Evolutionary conservation across 164 flowering plant species (phyloP), one percentile per base, ranked within the genome.

Genomic region (Euptelea pleiosperma): DNA sequence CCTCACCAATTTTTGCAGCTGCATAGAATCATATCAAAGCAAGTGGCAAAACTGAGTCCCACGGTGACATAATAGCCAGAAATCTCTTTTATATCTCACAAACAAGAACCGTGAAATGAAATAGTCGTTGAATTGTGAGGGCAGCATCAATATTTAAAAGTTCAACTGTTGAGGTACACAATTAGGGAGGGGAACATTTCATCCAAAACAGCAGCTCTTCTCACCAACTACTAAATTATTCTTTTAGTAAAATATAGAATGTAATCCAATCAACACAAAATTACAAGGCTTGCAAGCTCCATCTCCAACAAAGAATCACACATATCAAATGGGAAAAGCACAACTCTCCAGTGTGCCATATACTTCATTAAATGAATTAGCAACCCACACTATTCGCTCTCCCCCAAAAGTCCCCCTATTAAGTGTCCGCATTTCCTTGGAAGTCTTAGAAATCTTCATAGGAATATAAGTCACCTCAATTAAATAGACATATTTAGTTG

Each of bases 1-100:
- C 96, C 35, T 86, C 83, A 29, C 97, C 96, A 72, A 91, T 84
- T 79, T 68, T 82, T 12, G 97, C 96, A 76, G 93, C 97, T 87
- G 70, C 46, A 50, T 4, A 62, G 46, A 44, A 62, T 56, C 29
- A 69, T 11, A 34, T 46, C 18, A 61, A 15, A 19, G 14, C 8
- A 50, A 37, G 44, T 24, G 16, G 29, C 7, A 26, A 10, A 44
- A 52, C 16, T 33, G 19, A 48, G 40, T 19, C 9, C 30, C 28
- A 10, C n/a, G n/a, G n/a, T 9, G 28, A 29, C 8, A 8, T 21
- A 19, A 11, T 45, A 33, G 24, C 24, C 59, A 49, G 7, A 40
- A 49, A 18, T 36, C 16, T 30, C n/a, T n/a, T n/a, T n/a, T n/a
- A n/a, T n/a, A n/a, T n/a, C n/a, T n/a, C n/a, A n/a, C n/a, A n/a